These are phyloP conservation scores for Ogataea nonfermentans DNA, from an alignment of 805 yeast species.

Conservation along the genomic window DNA sequence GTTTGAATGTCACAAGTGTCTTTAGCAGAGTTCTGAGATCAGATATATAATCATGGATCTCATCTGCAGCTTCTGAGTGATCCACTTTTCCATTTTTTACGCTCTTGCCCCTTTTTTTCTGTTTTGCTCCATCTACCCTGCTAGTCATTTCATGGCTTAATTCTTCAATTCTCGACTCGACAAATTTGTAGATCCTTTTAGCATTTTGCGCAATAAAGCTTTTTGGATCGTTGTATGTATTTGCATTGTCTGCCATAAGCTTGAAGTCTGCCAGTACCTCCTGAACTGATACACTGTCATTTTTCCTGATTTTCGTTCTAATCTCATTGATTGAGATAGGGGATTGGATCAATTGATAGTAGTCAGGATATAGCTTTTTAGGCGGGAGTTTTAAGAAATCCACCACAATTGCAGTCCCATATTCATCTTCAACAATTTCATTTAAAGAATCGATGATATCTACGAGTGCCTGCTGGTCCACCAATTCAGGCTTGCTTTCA, in stretches of 20 bases:
- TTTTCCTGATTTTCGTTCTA: constrained; percentile 41
- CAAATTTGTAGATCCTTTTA: constrained; percentile 51
- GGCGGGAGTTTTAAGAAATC: constrained; percentile 73
- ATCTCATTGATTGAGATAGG: constrained; percentile 76
- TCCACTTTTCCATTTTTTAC: background rate
- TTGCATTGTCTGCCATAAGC: constrained; percentile 69
- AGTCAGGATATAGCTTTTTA: constrained; percentile 74
- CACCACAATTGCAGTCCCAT: constrained; percentile 34
- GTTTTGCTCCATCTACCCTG: background rate
- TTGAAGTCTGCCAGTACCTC: constrained; percentile 60
- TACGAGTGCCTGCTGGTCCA: constrained; percentile 30
- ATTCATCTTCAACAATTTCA: constrained; percentile 37
- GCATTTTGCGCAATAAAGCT: constrained; percentile 70
- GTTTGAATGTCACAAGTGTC: constrained; percentile 43
- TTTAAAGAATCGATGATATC: constrained; percentile 35
- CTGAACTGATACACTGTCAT: constrained; percentile 36
- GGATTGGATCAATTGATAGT: constrained; percentile 57
- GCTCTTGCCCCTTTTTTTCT: constrained; percentile 6
- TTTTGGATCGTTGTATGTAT: constrained; percentile 64
- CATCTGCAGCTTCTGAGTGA: constrained; percentile 1
- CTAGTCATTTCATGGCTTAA: constrained; percentile 11
- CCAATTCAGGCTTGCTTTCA: background rate
- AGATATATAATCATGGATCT: constrained; percentile 11
- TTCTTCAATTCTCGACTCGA: constrained; percentile 47
- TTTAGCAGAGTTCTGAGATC: constrained; percentile 33